phyloP scores from a whole-genome alignment of 2,329 filamentous ascomycete genomes.

The Trichophaea hybrida region DNA sequence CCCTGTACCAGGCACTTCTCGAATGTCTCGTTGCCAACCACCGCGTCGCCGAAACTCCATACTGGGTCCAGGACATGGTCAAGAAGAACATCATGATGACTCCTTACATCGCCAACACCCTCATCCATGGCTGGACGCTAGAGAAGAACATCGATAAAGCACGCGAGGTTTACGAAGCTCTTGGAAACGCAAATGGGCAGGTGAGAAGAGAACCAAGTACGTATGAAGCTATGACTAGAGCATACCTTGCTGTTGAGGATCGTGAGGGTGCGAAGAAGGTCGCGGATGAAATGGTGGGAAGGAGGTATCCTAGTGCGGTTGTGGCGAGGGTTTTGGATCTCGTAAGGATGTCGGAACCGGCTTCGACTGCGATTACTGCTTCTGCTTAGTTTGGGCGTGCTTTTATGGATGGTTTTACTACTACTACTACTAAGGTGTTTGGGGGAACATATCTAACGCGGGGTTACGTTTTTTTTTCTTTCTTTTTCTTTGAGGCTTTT shows the following conservation, averaged over 20 bases:
- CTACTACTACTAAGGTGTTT: neutral
- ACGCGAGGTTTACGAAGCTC: slow-evolving; percentile 61
- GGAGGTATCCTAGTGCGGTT: slow-evolving; percentile 83
- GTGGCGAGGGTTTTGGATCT: slow-evolving; percentile 88
- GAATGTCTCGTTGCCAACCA: slow-evolving; percentile 96
- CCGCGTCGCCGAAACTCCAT: slow-evolving; percentile 59
- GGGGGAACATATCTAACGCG: neutral
- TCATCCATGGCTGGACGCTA: slow-evolving; percentile 91
- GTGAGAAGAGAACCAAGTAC: slow-evolving; percentile 87
- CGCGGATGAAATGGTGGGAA: slow-evolving; percentile 76
- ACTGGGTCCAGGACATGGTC: slow-evolving; percentile 62
- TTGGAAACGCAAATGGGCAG: slow-evolving; percentile 39
- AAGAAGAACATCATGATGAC: slow-evolving; percentile 66
- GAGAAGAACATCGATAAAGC: slow-evolving; percentile 69
- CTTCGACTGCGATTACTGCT: neutral
- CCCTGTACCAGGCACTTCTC: slow-evolving; percentile 90
- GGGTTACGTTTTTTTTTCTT: neutral
- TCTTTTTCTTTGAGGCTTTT: neutral
- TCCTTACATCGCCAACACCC: slow-evolving; percentile 92
- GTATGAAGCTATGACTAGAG: slow-evolving; percentile 95
- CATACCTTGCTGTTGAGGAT: slow-evolving; percentile 73
- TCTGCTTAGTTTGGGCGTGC: neutral
- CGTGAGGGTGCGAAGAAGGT: slow-evolving; percentile 60
- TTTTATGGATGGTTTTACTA: neutral
- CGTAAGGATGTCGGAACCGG: slow-evolving; percentile 35